Base-by-base conservation (phyloP, 2,329 filamentous ascomycete species). In the Neopestalotiopsis sp. region DNA sequence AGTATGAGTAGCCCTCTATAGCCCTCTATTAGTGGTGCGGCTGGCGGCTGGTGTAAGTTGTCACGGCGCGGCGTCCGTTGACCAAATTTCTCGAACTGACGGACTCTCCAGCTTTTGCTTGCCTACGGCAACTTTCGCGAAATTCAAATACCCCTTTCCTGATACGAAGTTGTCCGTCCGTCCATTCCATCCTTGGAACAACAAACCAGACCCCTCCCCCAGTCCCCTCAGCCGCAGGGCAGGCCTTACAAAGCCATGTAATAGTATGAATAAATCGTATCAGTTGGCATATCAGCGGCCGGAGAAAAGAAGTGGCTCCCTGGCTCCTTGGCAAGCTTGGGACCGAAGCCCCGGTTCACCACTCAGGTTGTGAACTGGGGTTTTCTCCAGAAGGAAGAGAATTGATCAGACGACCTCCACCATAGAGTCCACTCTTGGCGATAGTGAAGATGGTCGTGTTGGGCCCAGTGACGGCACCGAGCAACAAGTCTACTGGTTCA, bases 91-190 rank as follows among this genome's bases (percentile, higher is more conserved):
- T 52, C 45, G n/a, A 52, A 38, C 45, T 4, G 17, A 17, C n/a
- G 45, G 45, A 52, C 20, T 52, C 45, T n/a, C 4, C n/a, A 10
- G n/a, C 4, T 20, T 7, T 6, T 17, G 17, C 45, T 52, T 52
- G n/a, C 45, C 45, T 20, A 52, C 45, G 45, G 45, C 45, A 52
- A 52, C 45, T 52, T 52, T 52, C 45, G 45, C 20, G 45, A 52
- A 52, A 52, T 52, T n/a, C 45, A 52, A 52, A 52, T 52, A 52
- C 45, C 45, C 45, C 45, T 52, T 52, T 52, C 45, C 45, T 52
- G 45, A 52, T 52, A 52, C 45, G 45, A 52, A 52, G 45, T 17
- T 17, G 17, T n/a, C 45, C 17, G n/a, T 7, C 20, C 45, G 17
- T n/a, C 45, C 17, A 52, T 7, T n/a, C 9, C 14, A 20, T 52